A percentile compares a stretch with the other conserved stretches of the same genome.
Conservation (phyloP, 2,329 filamentous ascomycete genomes). For the Teratosphaeria nubilosa region DNA sequence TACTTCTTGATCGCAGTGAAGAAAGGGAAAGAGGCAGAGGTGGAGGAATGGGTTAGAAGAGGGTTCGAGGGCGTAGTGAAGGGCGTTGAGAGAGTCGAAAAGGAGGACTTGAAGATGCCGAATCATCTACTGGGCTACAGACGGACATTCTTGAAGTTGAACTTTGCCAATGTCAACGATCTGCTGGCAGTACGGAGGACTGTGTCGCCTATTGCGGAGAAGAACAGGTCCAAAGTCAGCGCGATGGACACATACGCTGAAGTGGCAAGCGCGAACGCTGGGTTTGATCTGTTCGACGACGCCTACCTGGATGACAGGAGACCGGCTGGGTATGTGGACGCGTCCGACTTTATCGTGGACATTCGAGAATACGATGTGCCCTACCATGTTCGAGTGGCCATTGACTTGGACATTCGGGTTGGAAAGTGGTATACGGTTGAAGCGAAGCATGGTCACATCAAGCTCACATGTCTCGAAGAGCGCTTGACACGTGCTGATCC, state of each 20-base stretch:
- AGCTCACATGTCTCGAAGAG: conserved; percentile 76
- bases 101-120: conserved; percentile 72
- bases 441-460: conserved; percentile 79
- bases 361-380: conserved; percentile 98
- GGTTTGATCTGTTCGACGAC: conserved; percentile 91
- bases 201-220: conserved; percentile 84
- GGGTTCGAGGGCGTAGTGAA: conserved; percentile 76
- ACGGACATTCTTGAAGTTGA: conserved; percentile 76
- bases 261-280: conserved; percentile 74
- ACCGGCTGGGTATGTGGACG: conserved; percentile 66
- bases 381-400: conserved; percentile 97
- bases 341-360: conserved; percentile 95
- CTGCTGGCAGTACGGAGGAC: conserved; percentile 74
- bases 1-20: conserved; percentile 92
- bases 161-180: conserved; percentile 79
- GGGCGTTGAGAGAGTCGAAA: conserved; percentile 64
- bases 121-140: conserved; percentile 91
- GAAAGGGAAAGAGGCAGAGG: conserved; percentile 78
- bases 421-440: conserved; percentile 97
- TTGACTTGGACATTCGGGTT: conserved; percentile 87
- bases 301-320: conserved; percentile 68
- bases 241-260: conserved; percentile 98
- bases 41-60: conserved; percentile 85
- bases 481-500: conserved; percentile 85
- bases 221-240: conserved; percentile 91